Evolutionary conservation across 2,329 filamentous ascomycete species (phyloP), one percentile per base, ranked within the genome.

Genomic region (Diaporthe capsici): DNA sequence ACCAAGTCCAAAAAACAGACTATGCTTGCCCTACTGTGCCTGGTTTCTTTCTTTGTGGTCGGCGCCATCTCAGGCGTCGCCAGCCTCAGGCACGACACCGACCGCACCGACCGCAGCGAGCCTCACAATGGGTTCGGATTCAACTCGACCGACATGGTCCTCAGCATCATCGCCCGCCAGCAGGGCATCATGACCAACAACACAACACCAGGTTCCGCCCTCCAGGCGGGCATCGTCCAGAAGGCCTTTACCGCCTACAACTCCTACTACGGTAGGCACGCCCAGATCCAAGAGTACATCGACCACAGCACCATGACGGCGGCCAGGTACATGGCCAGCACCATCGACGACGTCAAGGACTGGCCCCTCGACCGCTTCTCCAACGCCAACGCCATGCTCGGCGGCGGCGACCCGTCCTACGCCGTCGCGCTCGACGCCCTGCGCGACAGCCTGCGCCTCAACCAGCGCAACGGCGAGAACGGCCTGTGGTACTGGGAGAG

Each of bases 401-500:
- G 5, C 39, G 31, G 51, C n/a, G 2, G 17, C 34, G 39, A 22
- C 37, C 15, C 17, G 0, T 4, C 17, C 31, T 37, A 44, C 31
- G 8, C 8, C 34, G n/a, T 9, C 10, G 44, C 44, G 13, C 44
- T 75, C 6, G 12, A 15, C 22, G 63, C 65, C n/a, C 34, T 75
- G 34, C 42, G 42, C 55, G 25, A 44, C 12, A 71, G 53, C 55
- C 22, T 75, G 31, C 17, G 7, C 22, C n/a, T 37, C n/a, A 71
- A 75, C 34, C 34, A 2, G 39, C 81, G 81, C 31, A 83, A 79
- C 75, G 2, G 71, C 12, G 78, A 81, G 68, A 76, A 78, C 34
- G 81, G 82, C 0, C 72, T 83, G 8, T 83, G 82, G 82, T 83
- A 83, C 67, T 83, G 72, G 74, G 71, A 75, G 0, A 55, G 17